A percentile compares a stretch with the other conserved stretches of the same genome.
phyloP scores from a whole-genome alignment of 352 stramenopile genomes.

The Ophiocytium majus region DNA sequence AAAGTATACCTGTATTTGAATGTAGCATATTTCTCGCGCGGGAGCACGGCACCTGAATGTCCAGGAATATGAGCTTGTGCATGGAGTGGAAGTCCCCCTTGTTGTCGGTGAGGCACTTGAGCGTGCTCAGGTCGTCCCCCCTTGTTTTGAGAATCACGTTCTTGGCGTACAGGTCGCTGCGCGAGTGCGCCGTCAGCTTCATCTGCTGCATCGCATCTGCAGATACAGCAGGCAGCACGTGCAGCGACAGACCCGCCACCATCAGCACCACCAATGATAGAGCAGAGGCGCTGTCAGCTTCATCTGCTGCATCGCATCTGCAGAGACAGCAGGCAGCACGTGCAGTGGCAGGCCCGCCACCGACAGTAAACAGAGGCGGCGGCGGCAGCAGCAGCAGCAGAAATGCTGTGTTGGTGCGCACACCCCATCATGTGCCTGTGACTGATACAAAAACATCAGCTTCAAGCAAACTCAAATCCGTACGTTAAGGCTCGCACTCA shows the following conservation, averaged over 20 bases:
- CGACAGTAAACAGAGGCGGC: too few species aligned
- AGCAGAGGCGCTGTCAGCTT: slow-evolving; percentile 88
- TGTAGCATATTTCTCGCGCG: background rate
- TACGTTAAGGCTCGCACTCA: too few species aligned
- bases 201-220: slow-evolving; percentile 91
- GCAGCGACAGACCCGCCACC: too few species aligned
- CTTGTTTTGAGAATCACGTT: slow-evolving; percentile 94
- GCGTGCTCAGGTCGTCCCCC: slow-evolving; percentile 88
- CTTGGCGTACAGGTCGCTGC: slow-evolving; percentile 85
- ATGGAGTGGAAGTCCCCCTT: slow-evolving; percentile 94
- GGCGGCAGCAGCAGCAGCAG: too few species aligned
- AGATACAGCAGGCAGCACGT: too few species aligned
- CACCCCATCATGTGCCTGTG: too few species aligned
- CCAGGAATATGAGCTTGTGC: slow-evolving; percentile 96
- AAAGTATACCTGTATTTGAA: background rate
- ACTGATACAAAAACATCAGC: too few species aligned
- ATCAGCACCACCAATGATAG: slow-evolving; percentile 82
- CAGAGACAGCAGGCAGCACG: too few species aligned
- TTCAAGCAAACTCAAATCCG: too few species aligned
- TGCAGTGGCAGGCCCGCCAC: too few species aligned
- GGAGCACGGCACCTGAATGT: slow-evolving; percentile 69
- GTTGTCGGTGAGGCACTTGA: slow-evolving; percentile 92
- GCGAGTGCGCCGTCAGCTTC: slow-evolving; percentile 87
- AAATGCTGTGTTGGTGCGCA: too few species aligned
- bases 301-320: slow-evolving; percentile 92